Base-by-base conservation (phyloP, 345 rosid species). In the Streptanthus diversifolius region DNA sequence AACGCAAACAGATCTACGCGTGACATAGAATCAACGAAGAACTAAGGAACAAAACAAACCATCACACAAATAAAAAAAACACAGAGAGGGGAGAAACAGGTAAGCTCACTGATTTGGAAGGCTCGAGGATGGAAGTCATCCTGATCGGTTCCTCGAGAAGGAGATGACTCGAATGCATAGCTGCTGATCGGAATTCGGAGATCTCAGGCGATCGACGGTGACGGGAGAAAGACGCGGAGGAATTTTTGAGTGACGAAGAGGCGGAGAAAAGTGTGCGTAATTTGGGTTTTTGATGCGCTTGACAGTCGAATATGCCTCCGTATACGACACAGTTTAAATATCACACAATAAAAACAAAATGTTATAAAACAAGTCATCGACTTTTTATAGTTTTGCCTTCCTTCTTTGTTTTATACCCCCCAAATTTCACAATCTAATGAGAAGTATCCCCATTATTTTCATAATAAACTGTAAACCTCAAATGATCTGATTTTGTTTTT, bases 131-230 rank as follows among this genome's bases (percentile, higher is more conserved):
- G 54, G 96, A 87, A 72, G 92, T 92, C 98, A 93, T 93, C 90
- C 98, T 81, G 74, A 93, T 93, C 3, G 98, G 98, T 86, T 90
- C 98, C 73, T 93, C 98, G 18, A 88, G 92, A 70, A 93, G 97
- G 74, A 93, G 72, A 85, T 93, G 97, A 82, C 83, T 85, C 4
- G 98, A 84, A 78, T 93, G 98, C 98, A 93, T 93, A 24, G 25
- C 9, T 55, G 13, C 11, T 73, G 72, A 65, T 47, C 66, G 60
- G 66, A 66, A 37, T 13, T 66, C 35, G 8, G 72, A 65, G 72
- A 66, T 66, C 66, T 65, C 66, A 65, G 33, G 41, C 29, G 47
- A 0, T 64, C 5, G 22, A 65, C 59, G 66, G 64, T 10, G 39
- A 35, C 51, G 51, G 58, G 15, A 24, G 32, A 47, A n/a, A 36